Conservation (phyloP, 2,329 filamentous ascomycete species). For the Verticillium tricorpus region DNA sequence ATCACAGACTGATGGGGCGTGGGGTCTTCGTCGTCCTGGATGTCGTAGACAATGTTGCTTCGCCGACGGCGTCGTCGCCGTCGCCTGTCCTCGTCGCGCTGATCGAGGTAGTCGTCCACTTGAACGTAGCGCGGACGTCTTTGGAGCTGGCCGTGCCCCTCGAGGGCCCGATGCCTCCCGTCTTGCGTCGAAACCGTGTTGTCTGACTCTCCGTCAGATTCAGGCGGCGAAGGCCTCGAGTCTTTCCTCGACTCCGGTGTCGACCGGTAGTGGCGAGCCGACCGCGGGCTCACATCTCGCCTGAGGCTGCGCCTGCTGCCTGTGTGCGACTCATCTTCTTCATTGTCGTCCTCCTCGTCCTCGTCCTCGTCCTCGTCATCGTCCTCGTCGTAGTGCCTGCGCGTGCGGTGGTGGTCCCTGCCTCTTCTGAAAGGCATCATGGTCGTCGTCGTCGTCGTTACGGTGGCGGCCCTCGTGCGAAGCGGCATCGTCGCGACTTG, state of each 20-base stretch:
- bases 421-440: conserved; percentile 1
- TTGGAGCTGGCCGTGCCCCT: conserved; percentile 4
- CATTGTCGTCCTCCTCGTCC: background rate
- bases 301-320: conserved; percentile 23
- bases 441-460: background rate
- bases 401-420: background rate
- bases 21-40: background rate
- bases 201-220: conserved; percentile 34
- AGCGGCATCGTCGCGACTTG: conserved; percentile 10
- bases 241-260: conserved; percentile 30
- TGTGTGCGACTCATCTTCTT: background rate
- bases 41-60: background rate
- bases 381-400: background rate
- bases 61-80: conserved; percentile 7
- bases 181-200: conserved; percentile 28
- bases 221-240: conserved; percentile 29
- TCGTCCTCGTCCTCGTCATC: background rate
- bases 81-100: conserved; percentile 6
- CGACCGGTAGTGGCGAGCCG: conserved; percentile 30
- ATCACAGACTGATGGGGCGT: background rate
- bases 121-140: conserved; percentile 6
- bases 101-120: background rate
- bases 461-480: conserved; percentile 7
- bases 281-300: conserved; percentile 26
- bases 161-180: conserved; percentile 13